Evolutionary conservation across 306 rosid genomes (phyloP).

Genomic region (Crataegus laevigata): DNA sequence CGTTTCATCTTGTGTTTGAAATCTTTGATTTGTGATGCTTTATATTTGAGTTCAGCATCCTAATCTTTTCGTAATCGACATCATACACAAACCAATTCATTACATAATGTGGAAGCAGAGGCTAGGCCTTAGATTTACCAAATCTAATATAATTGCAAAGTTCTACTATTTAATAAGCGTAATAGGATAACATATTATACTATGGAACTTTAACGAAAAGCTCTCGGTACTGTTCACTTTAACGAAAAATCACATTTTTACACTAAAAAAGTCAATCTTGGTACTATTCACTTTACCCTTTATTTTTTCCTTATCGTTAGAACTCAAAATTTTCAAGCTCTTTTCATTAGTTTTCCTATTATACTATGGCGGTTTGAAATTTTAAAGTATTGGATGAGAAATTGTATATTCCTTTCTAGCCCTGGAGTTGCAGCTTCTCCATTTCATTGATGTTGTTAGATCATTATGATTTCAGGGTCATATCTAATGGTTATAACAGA

Average conservation of each 20-base stretch:
- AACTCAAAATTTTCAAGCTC: too few relatives aligned
- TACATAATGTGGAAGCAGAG: neutral
- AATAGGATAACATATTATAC: neutral
- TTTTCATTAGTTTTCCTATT: too few relatives aligned
- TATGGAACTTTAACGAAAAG: too few relatives aligned
- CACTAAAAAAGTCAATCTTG: too few relatives aligned
- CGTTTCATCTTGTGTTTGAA: neutral
- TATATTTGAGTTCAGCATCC: neutral
- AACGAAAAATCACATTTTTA: too few relatives aligned
- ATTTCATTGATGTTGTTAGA: constrained; percentile 18
- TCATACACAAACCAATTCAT: neutral
- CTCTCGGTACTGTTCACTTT: too few relatives aligned
- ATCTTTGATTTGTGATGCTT: neutral
- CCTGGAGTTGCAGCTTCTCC: constrained; percentile 8
- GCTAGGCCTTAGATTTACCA: neutral
- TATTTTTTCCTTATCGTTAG: too few relatives aligned
- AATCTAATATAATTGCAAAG: neutral
- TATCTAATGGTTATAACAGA: constrained; percentile 74
- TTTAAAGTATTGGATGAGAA: neutral
- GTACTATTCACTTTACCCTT: too few relatives aligned
- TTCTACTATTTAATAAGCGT: neutral
- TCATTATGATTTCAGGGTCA: constrained; percentile 44
- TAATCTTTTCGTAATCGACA: neutral
- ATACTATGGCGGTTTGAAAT: too few relatives aligned
- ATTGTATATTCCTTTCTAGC: neutral